phyloP scores from a whole-genome alignment of 192 early-diverging fungal species.

The Coemansia brasiliensis region DNA sequence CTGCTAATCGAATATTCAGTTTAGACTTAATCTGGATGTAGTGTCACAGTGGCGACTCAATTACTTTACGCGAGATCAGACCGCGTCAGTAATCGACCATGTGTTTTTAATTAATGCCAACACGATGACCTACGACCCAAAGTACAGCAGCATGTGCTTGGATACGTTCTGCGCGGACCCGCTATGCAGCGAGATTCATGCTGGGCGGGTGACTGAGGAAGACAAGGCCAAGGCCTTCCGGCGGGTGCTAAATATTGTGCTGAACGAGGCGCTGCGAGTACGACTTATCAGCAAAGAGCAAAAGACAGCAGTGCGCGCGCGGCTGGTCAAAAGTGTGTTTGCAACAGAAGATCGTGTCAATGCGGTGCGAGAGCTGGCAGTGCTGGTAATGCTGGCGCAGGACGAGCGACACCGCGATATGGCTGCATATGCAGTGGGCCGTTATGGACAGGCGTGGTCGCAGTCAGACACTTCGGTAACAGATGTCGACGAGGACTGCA shows the following conservation, averaged over 20 bases:
- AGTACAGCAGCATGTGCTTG: slow-evolving; percentile 44
- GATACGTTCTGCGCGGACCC: slow-evolving; percentile 51
- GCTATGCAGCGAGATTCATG: slow-evolving; percentile 53
- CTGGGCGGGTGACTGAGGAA: slow-evolving; percentile 41
- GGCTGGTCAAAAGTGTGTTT: slow-evolving; percentile 43
- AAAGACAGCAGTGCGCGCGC: slow-evolving; percentile 44
- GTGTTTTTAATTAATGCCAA: slow-evolving; percentile 53
- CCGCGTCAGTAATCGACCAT: slow-evolving; percentile 52
- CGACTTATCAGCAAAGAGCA: slow-evolving; percentile 50
- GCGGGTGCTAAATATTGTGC: slow-evolving; percentile 48
- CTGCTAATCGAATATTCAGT: background rate
- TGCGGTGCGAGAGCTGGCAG: slow-evolving; percentile 40
- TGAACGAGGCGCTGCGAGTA: slow-evolving; percentile 54
- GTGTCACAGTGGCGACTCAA: slow-evolving; percentile 57
- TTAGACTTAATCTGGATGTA: slow-evolving; percentile 46
- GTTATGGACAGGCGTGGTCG: slow-evolving; percentile 35
- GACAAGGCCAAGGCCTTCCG: slow-evolving; percentile 56
- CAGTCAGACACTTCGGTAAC: slow-evolving; percentile 34
- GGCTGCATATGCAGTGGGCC: slow-evolving; percentile 36
- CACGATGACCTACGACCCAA: slow-evolving; percentile 50
- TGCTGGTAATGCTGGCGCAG: slow-evolving; percentile 50
- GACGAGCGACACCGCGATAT: slow-evolving; percentile 42
- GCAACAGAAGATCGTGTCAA: slow-evolving; percentile 45
- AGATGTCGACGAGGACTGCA: slow-evolving; percentile 50
- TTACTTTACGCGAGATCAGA: slow-evolving; percentile 50